Conservation (phyloP, 1,139 yeast genomes). For the Magnusiomyces suaveolens region DNA sequence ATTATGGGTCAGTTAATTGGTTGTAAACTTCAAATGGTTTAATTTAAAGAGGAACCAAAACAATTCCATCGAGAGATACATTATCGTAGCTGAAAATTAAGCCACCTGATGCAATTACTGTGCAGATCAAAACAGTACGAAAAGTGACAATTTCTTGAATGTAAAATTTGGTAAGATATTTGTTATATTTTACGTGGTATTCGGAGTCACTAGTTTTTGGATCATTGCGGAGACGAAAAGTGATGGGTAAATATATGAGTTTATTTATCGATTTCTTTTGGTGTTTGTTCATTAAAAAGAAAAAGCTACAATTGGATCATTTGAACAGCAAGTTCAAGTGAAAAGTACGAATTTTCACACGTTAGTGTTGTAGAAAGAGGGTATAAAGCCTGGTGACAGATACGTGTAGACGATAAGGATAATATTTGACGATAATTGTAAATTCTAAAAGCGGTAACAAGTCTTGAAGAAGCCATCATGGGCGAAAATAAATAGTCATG, state of each 20-base stretch:
- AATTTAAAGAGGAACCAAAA: slow-evolving; percentile 36
- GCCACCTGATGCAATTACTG: slow-evolving; percentile 45
- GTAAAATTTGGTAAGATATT: neutral
- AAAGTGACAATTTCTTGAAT: neutral
- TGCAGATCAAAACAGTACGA: neutral
- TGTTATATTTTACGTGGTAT: neutral
- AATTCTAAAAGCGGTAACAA: neutral
- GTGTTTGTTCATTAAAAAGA: too few relatives aligned
- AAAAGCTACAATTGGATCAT: too few relatives aligned
- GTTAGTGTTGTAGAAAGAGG: neutral
- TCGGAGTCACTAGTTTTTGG: neutral
- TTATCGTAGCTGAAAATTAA: slow-evolving; percentile 50
- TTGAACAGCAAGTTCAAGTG: too few relatives aligned
- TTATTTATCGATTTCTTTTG: neutral
- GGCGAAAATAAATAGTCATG: neutral
- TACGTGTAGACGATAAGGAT: neutral
- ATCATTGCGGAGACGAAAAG: neutral
- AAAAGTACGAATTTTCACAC: too few relatives aligned
- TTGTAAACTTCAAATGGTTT: neutral
- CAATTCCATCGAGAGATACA: slow-evolving; percentile 48
- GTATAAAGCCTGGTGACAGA: neutral
- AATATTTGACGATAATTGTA: neutral
- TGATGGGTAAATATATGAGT: neutral
- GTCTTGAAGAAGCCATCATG: neutral
- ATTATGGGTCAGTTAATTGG: slow-evolving; percentile 7